phyloP scores from a whole-genome alignment of 2,329 filamentous ascomycete genomes.

The Penicillium brasilianum region DNA sequence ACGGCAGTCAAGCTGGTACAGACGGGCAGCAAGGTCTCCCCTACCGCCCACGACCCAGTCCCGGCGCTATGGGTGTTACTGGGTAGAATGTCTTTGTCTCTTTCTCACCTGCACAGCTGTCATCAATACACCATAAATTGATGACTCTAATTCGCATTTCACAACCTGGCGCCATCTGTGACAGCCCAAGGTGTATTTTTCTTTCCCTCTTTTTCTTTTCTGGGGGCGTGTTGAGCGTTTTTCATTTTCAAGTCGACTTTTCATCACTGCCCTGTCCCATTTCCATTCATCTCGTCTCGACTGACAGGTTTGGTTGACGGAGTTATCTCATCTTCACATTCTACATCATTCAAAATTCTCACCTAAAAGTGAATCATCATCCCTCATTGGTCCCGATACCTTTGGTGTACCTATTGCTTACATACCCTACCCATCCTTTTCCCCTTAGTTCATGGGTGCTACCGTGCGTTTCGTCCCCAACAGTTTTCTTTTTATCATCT shows the following conservation, averaged over 20 bases:
- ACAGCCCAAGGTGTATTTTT: constrained; percentile 23
- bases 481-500: constrained; percentile 10
- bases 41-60: constrained; percentile 44
- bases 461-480: constrained; percentile 4
- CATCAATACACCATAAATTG: constrained; percentile 21
- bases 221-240: constrained; percentile 38
- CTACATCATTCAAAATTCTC: constrained; percentile 29
- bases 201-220: constrained; percentile 21
- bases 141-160: constrained; percentile 27
- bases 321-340: constrained; percentile 32
- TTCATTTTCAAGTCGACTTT: constrained; percentile 23
- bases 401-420: constrained; percentile 14
- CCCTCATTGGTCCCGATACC: constrained; percentile 24
- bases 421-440: not conserved
- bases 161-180: constrained; percentile 23
- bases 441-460: not conserved
- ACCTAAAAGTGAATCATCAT: constrained; percentile 27
- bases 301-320: constrained; percentile 38
- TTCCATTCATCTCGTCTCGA: constrained; percentile 23
- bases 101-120: constrained; percentile 29
- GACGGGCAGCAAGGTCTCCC: constrained; percentile 43
- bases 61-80: constrained; percentile 48
- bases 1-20: constrained; percentile 38
- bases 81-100: constrained; percentile 31
- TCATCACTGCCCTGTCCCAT: not conserved